A percentile compares a stretch with the other conserved stretches of the same genome.
phyloP scores from a whole-genome alignment of 768 basidiomycete genomes.

The Mycena vulgaris region DNA sequence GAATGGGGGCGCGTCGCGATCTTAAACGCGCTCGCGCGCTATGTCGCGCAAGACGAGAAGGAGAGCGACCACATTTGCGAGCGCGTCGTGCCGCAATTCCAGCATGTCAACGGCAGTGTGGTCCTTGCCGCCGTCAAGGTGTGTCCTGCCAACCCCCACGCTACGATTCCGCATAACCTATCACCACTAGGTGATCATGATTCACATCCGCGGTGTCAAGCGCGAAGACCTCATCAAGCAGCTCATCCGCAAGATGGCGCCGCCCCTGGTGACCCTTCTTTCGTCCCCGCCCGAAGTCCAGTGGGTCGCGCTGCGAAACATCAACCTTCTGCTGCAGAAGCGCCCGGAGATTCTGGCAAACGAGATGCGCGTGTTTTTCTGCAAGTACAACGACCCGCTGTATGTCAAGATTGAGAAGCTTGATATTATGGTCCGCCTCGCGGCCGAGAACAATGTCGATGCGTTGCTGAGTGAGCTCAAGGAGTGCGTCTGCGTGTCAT shows the following conservation, averaged over 20 bases:
- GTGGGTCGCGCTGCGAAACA: slow-evolving; percentile 97
- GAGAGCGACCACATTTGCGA: slow-evolving; percentile 99
- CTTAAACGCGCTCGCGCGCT: slow-evolving; percentile 87
- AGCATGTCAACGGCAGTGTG: slow-evolving; percentile 96
- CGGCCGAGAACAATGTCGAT: slow-evolving; percentile 93
- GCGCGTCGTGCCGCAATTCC: slow-evolving; percentile 97
- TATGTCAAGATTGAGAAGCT: slow-evolving; percentile 99
- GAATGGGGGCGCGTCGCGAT: slow-evolving; percentile 99
- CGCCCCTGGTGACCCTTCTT: slow-evolving; percentile 94
- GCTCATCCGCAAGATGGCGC: slow-evolving; percentile 96
- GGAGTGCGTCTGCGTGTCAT: slow-evolving; percentile 72
- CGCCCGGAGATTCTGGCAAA: slow-evolving; percentile 90
- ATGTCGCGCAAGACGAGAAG: slow-evolving; percentile 87
- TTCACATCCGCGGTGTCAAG: slow-evolving; percentile 86
- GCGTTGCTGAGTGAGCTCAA: slow-evolving; percentile 95
- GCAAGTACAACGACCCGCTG: slow-evolving; percentile 99
- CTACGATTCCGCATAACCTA: background rate
- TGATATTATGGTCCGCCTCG: slow-evolving; percentile 97
- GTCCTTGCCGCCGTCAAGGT: slow-evolving; percentile 97
- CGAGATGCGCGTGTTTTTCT: slow-evolving; percentile 99
- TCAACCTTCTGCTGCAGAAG: slow-evolving; percentile 96
- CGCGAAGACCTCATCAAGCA: slow-evolving; percentile 89
- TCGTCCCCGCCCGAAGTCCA: slow-evolving; percentile 98
- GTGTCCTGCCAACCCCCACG: slow-evolving; percentile 33
- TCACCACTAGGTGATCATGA: slow-evolving; percentile 88